phyloP scores from a whole-genome alignment of 306 rosid species.

The Malus asiatica region DNA sequence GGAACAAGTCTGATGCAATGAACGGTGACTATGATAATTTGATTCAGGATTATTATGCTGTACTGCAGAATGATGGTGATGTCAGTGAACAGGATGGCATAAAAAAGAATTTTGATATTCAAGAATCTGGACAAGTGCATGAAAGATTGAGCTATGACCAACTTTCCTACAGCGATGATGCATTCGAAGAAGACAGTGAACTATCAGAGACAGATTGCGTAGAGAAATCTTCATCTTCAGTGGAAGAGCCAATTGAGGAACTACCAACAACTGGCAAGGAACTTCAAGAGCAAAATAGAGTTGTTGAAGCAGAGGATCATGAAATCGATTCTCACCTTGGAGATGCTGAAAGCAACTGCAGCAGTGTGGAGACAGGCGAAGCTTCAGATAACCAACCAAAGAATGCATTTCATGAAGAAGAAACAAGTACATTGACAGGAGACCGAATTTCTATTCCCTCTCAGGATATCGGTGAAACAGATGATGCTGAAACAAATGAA shows the following conservation, averaged over 20 bases:
- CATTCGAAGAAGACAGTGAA: constrained; percentile 18
- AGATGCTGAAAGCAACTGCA: constrained; percentile 11
- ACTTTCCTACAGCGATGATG: constrained; percentile 23
- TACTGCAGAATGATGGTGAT: constrained; percentile 2
- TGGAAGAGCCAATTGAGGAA: constrained; percentile 13
- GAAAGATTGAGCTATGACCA: constrained; percentile 23
- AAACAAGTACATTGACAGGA: neutral
- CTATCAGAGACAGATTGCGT: constrained; percentile 13
- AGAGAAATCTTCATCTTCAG: neutral
- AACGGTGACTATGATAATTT: constrained; percentile 12
- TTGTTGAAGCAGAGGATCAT: constrained; percentile 10
- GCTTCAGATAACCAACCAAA: neutral
- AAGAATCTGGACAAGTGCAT: constrained; percentile 19
- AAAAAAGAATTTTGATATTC: constrained; percentile 15
- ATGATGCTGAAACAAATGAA: constrained; percentile 11
- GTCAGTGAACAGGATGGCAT: constrained; percentile 10
- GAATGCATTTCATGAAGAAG: constrained; percentile 15
- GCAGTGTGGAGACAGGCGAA: constrained; percentile 13
- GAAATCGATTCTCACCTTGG: constrained; percentile 5
- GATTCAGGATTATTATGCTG: constrained; percentile 6
- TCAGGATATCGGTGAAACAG: neutral
- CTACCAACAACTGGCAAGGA: neutral
- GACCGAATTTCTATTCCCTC: neutral
- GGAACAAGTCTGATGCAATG: constrained; percentile 31
- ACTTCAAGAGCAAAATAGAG: neutral